A percentile compares a stretch with the other conserved stretches of the same genome.
Conservation (phyloP, 805 yeast species). For the Lachancea dasiensis region DNA sequence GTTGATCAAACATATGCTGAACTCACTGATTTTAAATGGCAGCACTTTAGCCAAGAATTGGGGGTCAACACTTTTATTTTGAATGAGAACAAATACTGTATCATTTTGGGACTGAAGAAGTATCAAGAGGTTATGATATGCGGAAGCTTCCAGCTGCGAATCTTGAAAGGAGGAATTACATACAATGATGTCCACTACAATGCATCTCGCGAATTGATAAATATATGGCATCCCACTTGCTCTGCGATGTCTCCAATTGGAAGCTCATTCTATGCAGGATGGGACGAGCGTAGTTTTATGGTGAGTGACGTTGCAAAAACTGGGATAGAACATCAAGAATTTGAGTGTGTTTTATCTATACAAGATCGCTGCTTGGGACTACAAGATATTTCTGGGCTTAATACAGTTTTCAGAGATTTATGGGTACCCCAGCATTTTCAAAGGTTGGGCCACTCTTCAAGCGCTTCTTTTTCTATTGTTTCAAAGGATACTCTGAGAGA, state of each 20-base stretch:
- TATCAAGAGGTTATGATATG: slow-evolving; percentile 23
- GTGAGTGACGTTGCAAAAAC: slow-evolving; percentile 9
- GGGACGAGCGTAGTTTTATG: slow-evolving; percentile 23
- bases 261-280: slow-evolving; percentile 30
- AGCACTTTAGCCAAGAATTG: neutral
- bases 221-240: slow-evolving; percentile 28
- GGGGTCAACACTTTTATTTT: slow-evolving; percentile 7
- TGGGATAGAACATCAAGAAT: slow-evolving; percentile 5
- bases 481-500: slow-evolving; percentile 1
- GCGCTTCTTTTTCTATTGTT: slow-evolving; percentile 4
- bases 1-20: too few relatives aligned
- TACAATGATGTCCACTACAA: slow-evolving; percentile 30
- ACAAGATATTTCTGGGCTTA: slow-evolving; percentile 14
- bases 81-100: slow-evolving; percentile 7
- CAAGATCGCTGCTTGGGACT: slow-evolving; percentile 15
- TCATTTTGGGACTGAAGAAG: slow-evolving; percentile 22
- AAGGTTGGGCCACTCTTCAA: neutral
- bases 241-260: slow-evolving; percentile 26
- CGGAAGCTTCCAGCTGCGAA: slow-evolving; percentile 25
- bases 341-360: slow-evolving; percentile 23
- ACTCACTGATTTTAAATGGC: slow-evolving; percentile 3
- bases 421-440: slow-evolving; percentile 18
- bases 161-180: slow-evolving; percentile 30
- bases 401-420: slow-evolving; percentile 17
- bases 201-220: slow-evolving; percentile 18